phyloP scores from a whole-genome alignment of 371 early-diverging fungal genomes.

The Mortierella sp. region DNA sequence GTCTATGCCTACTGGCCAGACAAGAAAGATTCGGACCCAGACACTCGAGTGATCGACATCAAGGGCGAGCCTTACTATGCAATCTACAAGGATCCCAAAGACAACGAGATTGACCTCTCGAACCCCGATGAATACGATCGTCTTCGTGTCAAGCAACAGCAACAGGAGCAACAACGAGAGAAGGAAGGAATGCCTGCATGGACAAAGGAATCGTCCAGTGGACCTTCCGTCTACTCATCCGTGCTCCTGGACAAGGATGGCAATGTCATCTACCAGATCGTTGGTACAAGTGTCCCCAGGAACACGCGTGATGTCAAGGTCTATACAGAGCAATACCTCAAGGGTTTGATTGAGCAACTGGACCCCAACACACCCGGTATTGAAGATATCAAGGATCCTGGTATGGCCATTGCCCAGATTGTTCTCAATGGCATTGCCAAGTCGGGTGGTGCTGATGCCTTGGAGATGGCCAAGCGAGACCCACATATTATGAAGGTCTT shows the following conservation, averaged over 20 bases:
- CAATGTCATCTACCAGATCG: slow-evolving; percentile 3
- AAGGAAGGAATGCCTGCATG: no score
- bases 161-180: no score
- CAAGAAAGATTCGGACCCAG: slow-evolving; percentile 6
- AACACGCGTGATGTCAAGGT: slow-evolving; percentile 3
- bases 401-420: slow-evolving; percentile 5
- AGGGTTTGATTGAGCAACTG: not conserved
- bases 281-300: slow-evolving; percentile 9
- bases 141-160: no score
- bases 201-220: no score
- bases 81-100: slow-evolving; percentile 18
- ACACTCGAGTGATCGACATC: slow-evolving; percentile 1
- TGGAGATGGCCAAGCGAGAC: slow-evolving; percentile 14
- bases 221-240: not conserved
- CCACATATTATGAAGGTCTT: not conserved
- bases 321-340: not conserved
- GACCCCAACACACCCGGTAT: slow-evolving; percentile 22
- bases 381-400: slow-evolving; percentile 20
- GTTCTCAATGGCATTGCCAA: slow-evolving; percentile 12
- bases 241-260: slow-evolving; percentile 9
- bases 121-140: not conserved
- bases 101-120: slow-evolving; percentile 21
- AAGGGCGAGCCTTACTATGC: not conserved
- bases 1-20: slow-evolving; percentile 22
- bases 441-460: slow-evolving; percentile 11